phyloP scores from a whole-genome alignment of 2,329 filamentous ascomycete genomes.

The Trichoderma sp. region DNA sequence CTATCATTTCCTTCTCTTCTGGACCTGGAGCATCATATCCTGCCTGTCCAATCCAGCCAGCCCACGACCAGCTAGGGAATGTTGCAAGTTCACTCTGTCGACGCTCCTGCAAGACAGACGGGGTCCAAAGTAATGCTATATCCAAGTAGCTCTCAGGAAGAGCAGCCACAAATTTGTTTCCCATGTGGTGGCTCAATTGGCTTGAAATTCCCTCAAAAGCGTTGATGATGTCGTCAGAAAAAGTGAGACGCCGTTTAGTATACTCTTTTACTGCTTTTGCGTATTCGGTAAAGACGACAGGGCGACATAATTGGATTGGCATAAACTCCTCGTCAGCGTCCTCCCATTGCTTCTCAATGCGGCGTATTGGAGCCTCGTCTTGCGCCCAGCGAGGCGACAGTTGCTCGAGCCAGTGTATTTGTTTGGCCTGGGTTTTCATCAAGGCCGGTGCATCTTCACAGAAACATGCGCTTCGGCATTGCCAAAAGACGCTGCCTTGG shows the following conservation, averaged over 20 bases:
- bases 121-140: background rate
- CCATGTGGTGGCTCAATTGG: background rate
- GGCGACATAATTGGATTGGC: background rate
- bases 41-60: background rate
- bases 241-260: background rate
- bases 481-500: background rate
- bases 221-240: background rate
- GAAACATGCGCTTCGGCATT: background rate
- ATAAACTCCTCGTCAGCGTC: background rate
- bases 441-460: background rate
- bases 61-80: background rate
- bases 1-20: background rate
- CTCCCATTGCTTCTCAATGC: background rate
- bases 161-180: background rate
- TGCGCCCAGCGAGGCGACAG: background rate
- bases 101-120: background rate
- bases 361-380: background rate
- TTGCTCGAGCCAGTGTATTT: background rate
- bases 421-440: background rate
- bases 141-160: background rate
- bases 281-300: background rate
- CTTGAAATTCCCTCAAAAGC: background rate
- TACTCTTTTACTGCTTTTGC: background rate
- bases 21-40: background rate
- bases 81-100: background rate